Evolutionary conservation across 306 rosid species (phyloP).

Genomic region (Coriaria nepalensis): DNA sequence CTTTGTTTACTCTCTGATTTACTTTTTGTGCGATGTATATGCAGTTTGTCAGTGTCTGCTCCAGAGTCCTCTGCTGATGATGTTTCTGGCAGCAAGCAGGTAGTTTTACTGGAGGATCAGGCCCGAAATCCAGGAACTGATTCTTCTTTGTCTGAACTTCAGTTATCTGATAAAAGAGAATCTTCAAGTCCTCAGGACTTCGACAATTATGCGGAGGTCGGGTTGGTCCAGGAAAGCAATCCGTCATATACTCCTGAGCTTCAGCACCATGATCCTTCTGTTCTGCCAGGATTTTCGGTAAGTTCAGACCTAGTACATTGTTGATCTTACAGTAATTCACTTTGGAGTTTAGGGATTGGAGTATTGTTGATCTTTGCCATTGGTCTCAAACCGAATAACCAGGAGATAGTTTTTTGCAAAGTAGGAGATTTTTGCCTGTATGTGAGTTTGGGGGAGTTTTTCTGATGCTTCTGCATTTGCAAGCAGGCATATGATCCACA

Average conservation of each 20-base stretch:
- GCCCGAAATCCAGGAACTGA: slow-evolving; percentile 38
- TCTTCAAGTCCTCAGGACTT: slow-evolving; percentile 49
- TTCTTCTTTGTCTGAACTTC: slow-evolving; percentile 65
- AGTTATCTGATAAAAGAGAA: slow-evolving; percentile 49
- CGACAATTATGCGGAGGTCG: slow-evolving; percentile 54
- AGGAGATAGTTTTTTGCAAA: too few relatives aligned
- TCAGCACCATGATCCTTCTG: slow-evolving; percentile 63
- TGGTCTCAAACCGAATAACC: too few relatives aligned
- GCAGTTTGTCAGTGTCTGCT: slow-evolving; percentile 51
- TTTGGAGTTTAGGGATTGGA: neutral
- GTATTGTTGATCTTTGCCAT: neutral
- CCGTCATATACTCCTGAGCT: slow-evolving; percentile 52
- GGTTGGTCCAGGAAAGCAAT: slow-evolving; percentile 53
- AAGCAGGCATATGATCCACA: slow-evolving; percentile 88
- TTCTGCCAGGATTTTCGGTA: slow-evolving; percentile 76
- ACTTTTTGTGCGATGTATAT: neutral
- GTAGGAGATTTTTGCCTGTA: too few relatives aligned
- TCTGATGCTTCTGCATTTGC: slow-evolving; percentile 21
- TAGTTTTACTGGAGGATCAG: slow-evolving; percentile 42
- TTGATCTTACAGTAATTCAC: neutral
- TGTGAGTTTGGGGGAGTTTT: neutral
- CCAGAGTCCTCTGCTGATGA: slow-evolving; percentile 47
- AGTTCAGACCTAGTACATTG: slow-evolving; percentile 17
- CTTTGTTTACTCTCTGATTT: neutral
- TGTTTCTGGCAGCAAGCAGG: slow-evolving; percentile 42